Evolutionary conservation across 2,329 filamentous ascomycete genomes (phyloP), one percentile per base, ranked within the genome.

Genomic region (Exophiala sp.): DNA sequence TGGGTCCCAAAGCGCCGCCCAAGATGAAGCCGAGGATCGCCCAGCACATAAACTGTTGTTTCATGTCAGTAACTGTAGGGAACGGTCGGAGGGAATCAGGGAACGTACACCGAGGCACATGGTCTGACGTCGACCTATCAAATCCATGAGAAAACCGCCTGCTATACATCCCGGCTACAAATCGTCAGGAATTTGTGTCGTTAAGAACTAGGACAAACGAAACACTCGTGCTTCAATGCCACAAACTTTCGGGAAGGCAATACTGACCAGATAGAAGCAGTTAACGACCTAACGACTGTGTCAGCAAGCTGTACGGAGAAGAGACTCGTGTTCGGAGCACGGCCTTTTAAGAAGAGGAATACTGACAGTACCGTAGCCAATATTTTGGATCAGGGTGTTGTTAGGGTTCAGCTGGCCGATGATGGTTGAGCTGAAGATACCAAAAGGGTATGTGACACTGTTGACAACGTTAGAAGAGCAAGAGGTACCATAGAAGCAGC

Each of bases 341-440:
- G 6, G 21, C 3, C 6, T 24, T 6, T 24, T 6, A 24, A 6
- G 21, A 24, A 24, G 6, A 24, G 21, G n/a, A 24, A 24, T 29
- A 29, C 24, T 29, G 24, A 29, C 24, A 29, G 72, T 70, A 34
- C 76, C 70, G 69, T 72, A 76, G 6, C 75, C 74, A 20, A 78
- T 58, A 72, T 65, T 68, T 11, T 66, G 59, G 4, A 66, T 60
- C 1, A 76, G 64, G n/a, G 69, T 74, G 33, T 75, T 69, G 11
- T 69, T 65, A 0, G 72, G 61, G 24, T 75, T 74, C 24, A 74
- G 65, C 20, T 72, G 67, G 3, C 66, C 65, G 47, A 80, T 73
- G 53, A 82, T 81, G 18, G 78, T 79, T 0, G 76, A 77, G 51
- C 74, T 76, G 65, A 82, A 82, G 24, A 82, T 72, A 7, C 78